phyloP scores from a whole-genome alignment of 1,284 basidiomycete species.

The Jaminaea rosea region DNA sequence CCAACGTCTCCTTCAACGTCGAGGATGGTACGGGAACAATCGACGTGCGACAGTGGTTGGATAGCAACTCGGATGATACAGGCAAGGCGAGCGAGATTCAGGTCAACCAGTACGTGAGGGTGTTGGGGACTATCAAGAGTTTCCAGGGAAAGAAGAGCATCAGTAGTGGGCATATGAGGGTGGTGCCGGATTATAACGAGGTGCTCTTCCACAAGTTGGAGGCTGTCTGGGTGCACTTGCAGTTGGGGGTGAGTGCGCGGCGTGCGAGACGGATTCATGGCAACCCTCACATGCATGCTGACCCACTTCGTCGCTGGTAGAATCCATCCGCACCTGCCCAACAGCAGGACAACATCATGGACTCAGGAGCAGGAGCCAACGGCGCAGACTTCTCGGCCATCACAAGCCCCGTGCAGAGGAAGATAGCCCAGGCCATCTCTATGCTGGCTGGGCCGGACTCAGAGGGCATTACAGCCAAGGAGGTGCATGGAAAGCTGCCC shows the following conservation, averaged over 20 bases:
- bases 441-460: not conserved
- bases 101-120: conserved; percentile 63
- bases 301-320: too few relatives aligned
- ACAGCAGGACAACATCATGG: too few relatives aligned
- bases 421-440: not conserved
- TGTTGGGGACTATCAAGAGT: conserved; percentile 78
- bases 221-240: conserved; percentile 49
- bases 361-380: not conserved
- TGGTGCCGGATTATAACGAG: conserved; percentile 66
- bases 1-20: conserved; percentile 70
- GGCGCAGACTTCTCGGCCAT: not conserved
- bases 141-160: conserved; percentile 74
- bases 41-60: conserved; percentile 81
- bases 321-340: too few relatives aligned
- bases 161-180: conserved; percentile 49
- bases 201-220: conserved; percentile 69
- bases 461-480: not conserved
- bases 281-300: too few relatives aligned
- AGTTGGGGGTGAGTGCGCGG: too few relatives aligned
- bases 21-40: conserved; percentile 84
- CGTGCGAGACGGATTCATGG: too few relatives aligned
- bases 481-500: not conserved
- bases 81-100: conserved; percentile 27
- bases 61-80: conserved; percentile 56
- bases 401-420: not conserved